A percentile compares a stretch with the other conserved stretches of the same genome.
Conservation (phyloP, 352 stramenopile species). For the Phytopythium cucurbitacearum region DNA sequence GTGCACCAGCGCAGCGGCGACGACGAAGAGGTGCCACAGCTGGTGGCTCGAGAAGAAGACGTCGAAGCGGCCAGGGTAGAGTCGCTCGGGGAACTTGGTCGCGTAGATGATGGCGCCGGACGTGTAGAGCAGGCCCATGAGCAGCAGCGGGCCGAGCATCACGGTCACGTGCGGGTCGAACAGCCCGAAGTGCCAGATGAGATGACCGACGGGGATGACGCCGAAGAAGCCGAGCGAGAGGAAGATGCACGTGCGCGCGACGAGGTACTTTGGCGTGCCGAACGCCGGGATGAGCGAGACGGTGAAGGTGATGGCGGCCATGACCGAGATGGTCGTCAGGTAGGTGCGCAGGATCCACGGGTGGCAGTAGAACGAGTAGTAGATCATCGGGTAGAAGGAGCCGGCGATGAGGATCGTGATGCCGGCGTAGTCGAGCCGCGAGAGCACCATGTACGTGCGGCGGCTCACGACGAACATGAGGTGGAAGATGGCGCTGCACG, state of each 20-base stretch:
- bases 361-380: constrained; percentile 89
- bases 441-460: constrained; percentile 69
- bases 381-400: constrained; percentile 85
- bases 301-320: constrained; percentile 65
- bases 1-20: constrained; percentile 81
- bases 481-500: constrained; percentile 80
- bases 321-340: constrained; percentile 56
- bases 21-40: constrained; percentile 86
- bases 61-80: constrained; percentile 82
- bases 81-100: constrained; percentile 81
- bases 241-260: constrained; percentile 75
- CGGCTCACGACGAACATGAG: constrained; percentile 82
- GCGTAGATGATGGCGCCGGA: constrained; percentile 81
- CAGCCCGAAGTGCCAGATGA: constrained; percentile 72
- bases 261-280: constrained; percentile 62
- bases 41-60: constrained; percentile 86
- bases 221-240: constrained; percentile 79
- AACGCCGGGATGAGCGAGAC: constrained; percentile 72
- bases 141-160: constrained; percentile 73
- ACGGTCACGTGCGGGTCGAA: constrained; percentile 82
- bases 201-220: constrained; percentile 65
- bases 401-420: constrained; percentile 86
- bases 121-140: constrained; percentile 79
- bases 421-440: constrained; percentile 77
- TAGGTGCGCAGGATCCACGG: constrained; percentile 59